These are phyloP conservation scores for Babesia bovis DNA, from an alignment of 169 alveolate species.

Conservation along the genomic window DNA sequence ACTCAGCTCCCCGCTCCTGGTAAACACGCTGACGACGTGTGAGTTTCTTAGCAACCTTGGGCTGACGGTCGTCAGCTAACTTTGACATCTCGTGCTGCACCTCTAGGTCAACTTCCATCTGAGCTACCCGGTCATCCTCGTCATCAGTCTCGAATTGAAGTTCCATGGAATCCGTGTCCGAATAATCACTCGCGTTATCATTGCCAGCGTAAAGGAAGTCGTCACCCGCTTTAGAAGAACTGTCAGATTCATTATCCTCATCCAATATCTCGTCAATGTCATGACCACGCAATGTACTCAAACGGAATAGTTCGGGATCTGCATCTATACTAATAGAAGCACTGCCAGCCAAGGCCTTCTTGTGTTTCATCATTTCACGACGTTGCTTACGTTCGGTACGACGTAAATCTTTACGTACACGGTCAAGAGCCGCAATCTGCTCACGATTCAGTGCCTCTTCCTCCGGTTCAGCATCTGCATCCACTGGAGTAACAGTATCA, in stretches of 20 bases:
- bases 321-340: constrained; percentile 1
- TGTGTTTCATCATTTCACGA: constrained; percentile 30
- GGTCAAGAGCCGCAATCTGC: constrained; percentile 13
- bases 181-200: not conserved
- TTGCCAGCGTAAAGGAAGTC: not conserved
- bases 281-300: constrained; percentile 46
- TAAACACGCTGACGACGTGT: constrained; percentile 45
- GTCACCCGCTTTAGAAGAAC: not conserved
- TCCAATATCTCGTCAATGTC: constrained; percentile 43
- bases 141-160: constrained; percentile 33
- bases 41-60: constrained; percentile 16
- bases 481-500: not conserved
- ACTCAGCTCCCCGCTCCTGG: constrained; percentile 40
- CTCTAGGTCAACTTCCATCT: constrained; percentile 70
- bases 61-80: constrained; percentile 9
- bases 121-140: constrained; percentile 37
- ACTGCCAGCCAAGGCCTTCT: constrained; percentile 33
- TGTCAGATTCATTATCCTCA: not conserved
- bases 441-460: constrained; percentile 37
- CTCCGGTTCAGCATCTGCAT: constrained; percentile 8
- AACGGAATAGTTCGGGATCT: constrained; percentile 17
- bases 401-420: constrained; percentile 21
- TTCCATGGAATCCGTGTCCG: constrained; percentile 43
- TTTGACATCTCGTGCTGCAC: constrained; percentile 64
- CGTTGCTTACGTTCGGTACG: constrained; percentile 41